These are phyloP conservation scores for Oryza nivara DNA, from an alignment of 176 grass and related monocot species.

Conservation along the genomic window DNA sequence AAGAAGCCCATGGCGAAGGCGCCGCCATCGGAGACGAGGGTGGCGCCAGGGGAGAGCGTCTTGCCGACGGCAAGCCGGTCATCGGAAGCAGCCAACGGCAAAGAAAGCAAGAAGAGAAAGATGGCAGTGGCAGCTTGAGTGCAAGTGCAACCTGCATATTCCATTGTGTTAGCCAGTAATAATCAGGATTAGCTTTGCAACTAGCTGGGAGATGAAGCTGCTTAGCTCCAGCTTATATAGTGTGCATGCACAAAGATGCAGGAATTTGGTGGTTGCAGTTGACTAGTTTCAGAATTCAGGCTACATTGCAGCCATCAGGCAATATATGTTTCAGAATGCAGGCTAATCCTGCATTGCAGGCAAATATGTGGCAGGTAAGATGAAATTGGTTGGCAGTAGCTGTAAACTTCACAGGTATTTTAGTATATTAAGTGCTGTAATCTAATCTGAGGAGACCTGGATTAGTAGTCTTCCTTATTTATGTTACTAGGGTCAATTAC, in stretches of 20 bases:
- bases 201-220: too few species aligned
- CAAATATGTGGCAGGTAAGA: not conserved
- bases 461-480: too few species aligned
- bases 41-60: not conserved
- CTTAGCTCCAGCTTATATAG: too few species aligned
- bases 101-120: not conserved
- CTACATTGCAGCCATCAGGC: not conserved
- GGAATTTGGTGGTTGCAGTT: too few species aligned
- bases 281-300: too few species aligned
- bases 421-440: not conserved
- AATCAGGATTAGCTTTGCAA: too few species aligned
- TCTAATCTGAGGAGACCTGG: too few species aligned
- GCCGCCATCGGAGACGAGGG: constrained; percentile 1
- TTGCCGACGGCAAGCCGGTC: constrained; percentile 21
- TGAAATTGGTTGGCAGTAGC: not conserved
- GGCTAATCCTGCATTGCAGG: too few species aligned
- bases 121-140: not conserved
- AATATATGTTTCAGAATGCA: too few species aligned
- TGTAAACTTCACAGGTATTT: not conserved
- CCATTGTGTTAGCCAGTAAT: not conserved
- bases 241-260: too few species aligned
- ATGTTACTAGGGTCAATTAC: too few species aligned
- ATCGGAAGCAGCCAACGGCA: not conserved
- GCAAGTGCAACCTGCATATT: not conserved
- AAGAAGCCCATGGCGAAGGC: constrained; percentile 20